Percentiles rank a stretch among this genome's conserved stretches.
These are phyloP conservation scores for Metarhizium album DNA, from an alignment of 2,329 filamentous ascomycete genomes.

Conservation along the genomic window DNA sequence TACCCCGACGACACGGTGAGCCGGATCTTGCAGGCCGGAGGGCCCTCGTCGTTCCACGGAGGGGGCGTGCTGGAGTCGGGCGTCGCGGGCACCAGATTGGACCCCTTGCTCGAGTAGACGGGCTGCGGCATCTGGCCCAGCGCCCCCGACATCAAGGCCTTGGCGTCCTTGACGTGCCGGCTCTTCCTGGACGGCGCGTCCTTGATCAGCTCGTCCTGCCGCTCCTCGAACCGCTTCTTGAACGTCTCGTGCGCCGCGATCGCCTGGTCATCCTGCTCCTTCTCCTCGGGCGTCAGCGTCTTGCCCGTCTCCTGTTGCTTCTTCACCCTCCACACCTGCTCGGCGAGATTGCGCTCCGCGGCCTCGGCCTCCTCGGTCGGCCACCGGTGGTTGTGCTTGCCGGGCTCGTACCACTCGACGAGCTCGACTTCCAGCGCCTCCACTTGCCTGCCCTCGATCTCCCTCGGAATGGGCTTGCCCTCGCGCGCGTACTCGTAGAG, in stretches of 20 bases:
- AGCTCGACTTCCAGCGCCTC: conserved; percentile 69
- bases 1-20: conserved; percentile 95
- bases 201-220: conserved; percentile 44
- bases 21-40: conserved; percentile 70
- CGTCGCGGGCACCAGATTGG: conserved; percentile 41
- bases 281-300: conserved; percentile 42
- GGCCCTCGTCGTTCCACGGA: conserved; percentile 49
- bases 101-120: conserved; percentile 29
- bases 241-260: conserved; percentile 44
- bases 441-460: conserved; percentile 73
- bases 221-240: conserved; percentile 48
- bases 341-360: conserved; percentile 65
- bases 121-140: conserved; percentile 40
- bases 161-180: conserved; percentile 18
- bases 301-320: conserved; percentile 40
- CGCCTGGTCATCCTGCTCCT: conserved; percentile 43
- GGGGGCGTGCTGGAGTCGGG: conserved; percentile 37
- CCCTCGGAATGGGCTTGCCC: conserved; percentile 73
- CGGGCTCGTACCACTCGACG: conserved; percentile 75
- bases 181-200: conserved; percentile 32
- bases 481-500: conserved; percentile 93
- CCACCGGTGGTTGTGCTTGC: conserved; percentile 68
- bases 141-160: conserved; percentile 46
- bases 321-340: conserved; percentile 57
- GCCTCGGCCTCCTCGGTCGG: conserved; percentile 67